Conservation (phyloP, 345 rosid genomes). For the Eucalyptus erythrocorys region DNA sequence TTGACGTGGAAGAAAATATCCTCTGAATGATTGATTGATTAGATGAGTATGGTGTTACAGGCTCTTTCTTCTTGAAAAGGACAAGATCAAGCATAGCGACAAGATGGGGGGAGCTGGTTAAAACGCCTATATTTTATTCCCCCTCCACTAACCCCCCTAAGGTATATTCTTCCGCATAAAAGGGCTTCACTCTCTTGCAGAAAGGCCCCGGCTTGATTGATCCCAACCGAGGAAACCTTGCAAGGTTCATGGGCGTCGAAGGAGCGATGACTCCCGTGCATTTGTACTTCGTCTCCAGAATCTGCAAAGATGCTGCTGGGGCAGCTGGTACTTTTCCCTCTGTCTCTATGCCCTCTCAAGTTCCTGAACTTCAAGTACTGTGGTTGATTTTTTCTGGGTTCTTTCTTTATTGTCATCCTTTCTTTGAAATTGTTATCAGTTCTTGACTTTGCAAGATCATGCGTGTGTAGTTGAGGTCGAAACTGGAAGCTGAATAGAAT, state of each 20-base stretch:
- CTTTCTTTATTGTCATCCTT: neutral
- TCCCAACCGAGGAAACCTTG: neutral
- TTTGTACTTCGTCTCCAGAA: neutral
- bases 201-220: neutral
- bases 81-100: neutral
- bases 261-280: conserved; percentile 14
- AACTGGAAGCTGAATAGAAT: neutral
- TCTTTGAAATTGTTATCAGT: neutral
- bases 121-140: neutral
- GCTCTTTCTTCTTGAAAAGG: neutral
- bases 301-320: conserved; percentile 58
- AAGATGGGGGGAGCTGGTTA: neutral
- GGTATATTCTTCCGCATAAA: neutral
- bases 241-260: neutral
- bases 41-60: neutral
- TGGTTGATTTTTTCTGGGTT: neutral
- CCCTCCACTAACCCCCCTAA: neutral
- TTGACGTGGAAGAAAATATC: neutral
- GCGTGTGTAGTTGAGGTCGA: neutral
- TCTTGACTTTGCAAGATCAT: neutral
- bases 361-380: neutral
- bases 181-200: neutral
- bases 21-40: neutral
- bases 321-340: conserved; percentile 24
- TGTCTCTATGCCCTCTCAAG: neutral